Evolutionary conservation across 441 rosid genomes (phyloP).

Genomic region (Populus trichocarpa): DNA sequence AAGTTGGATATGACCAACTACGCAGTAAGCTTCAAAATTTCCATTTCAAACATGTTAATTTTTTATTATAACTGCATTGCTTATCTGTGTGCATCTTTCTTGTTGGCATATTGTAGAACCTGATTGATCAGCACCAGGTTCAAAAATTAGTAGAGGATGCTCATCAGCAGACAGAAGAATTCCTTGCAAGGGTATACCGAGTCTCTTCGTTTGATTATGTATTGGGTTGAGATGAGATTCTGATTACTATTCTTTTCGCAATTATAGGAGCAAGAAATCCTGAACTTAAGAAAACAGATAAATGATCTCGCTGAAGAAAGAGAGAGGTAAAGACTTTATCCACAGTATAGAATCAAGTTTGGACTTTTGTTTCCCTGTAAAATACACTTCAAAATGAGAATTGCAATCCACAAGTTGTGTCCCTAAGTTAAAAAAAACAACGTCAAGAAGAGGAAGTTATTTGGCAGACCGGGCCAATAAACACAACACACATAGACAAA

Average conservation of each 20-base stretch:
- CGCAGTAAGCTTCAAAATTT: conserved; percentile 55
- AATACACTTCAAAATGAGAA: too few relatives aligned
- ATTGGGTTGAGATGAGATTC: neutral
- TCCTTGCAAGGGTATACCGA: conserved; percentile 52
- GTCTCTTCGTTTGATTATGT: neutral
- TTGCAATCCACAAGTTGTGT: too few relatives aligned
- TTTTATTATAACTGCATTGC: conserved; percentile 7
- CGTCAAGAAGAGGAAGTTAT: too few relatives aligned
- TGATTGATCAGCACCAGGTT: conserved; percentile 74
- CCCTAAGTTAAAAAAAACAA: too few relatives aligned
- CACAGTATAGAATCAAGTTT: neutral
- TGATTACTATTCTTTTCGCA: neutral
- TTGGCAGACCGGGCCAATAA: too few relatives aligned
- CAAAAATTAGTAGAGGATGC: conserved; percentile 67
- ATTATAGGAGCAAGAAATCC: too few relatives aligned
- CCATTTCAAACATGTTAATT: conserved; percentile 8
- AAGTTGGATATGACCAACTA: conserved; percentile 73
- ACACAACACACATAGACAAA: too few relatives aligned
- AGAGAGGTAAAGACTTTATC: conserved; percentile 49
- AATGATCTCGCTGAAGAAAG: conserved; percentile 60
- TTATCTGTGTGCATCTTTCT: conserved; percentile 16
- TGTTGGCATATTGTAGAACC: conserved; percentile 45
- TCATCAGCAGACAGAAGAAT: conserved; percentile 60
- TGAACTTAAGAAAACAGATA: conserved; percentile 42
- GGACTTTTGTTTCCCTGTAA: too few relatives aligned